Evolutionary conservation across 495 filamentous ascomycete species (phyloP).

Genomic region (Lentithecium fluviatile): DNA sequence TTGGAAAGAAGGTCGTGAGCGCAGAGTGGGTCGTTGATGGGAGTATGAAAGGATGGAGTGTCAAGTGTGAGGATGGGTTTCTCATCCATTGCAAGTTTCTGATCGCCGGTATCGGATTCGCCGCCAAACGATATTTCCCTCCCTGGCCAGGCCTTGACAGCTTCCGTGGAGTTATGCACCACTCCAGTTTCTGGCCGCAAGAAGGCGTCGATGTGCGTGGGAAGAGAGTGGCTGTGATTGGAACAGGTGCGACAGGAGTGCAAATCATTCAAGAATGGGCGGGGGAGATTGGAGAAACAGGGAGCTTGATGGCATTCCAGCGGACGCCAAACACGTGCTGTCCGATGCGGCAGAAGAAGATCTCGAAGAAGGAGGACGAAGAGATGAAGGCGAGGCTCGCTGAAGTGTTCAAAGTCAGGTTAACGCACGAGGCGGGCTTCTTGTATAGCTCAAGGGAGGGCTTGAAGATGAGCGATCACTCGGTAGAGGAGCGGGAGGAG

Average conservation of each 20-base stretch:
- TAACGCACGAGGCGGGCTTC: not conserved
- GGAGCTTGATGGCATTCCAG: constrained; percentile 12
- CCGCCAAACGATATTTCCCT: constrained; percentile 13
- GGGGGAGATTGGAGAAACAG: not conserved
- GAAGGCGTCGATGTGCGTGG: constrained; percentile 9
- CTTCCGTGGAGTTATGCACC: constrained; percentile 18
- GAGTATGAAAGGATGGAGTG: not conserved
- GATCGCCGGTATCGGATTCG: constrained; percentile 8
- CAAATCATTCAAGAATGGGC: constrained; percentile 15
- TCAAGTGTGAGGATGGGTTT: not conserved
- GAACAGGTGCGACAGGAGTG: constrained; percentile 19
- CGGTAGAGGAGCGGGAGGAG: constrained; percentile 10
- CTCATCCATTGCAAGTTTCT: not conserved
- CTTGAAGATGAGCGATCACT: not conserved
- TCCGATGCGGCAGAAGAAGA: constrained; percentile 4
- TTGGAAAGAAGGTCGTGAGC: constrained; percentile 4
- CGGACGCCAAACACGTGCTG: constrained; percentile 10
- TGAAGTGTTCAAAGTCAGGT: not conserved
- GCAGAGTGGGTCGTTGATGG: constrained; percentile 9
- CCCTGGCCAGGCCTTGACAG: not conserved
- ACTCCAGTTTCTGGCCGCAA: constrained; percentile 19
- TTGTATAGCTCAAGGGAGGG: not conserved
- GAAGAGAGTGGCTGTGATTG: constrained; percentile 21
- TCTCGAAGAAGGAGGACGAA: not conserved
- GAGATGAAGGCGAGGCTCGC: not conserved